These are phyloP conservation scores for Cylindrodendrum hubeiense DNA, from an alignment of 2,329 filamentous ascomycete species.

Conservation along the genomic window DNA sequence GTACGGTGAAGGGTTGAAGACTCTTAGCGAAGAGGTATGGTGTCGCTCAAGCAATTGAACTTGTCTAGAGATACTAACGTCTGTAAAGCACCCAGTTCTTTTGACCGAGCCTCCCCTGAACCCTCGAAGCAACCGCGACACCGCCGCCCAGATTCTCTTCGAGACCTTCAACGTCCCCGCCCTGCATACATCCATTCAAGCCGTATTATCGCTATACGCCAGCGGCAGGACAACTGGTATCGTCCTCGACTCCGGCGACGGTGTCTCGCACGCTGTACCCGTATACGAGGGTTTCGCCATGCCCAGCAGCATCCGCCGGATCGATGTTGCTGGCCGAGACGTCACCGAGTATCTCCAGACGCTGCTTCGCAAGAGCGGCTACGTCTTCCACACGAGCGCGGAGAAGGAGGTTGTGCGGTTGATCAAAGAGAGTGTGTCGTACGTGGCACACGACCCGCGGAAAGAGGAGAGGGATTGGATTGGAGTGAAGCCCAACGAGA, in stretches of 20 bases:
- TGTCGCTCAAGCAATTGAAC: neutral
- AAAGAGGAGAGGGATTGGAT: conserved; percentile 98
- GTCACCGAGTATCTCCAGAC: conserved; percentile 96
- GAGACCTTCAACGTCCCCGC: conserved; percentile 99
- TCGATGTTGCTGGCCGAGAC: conserved; percentile 95
- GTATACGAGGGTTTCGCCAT: conserved; percentile 99
- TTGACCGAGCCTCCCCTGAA: conserved; percentile 97
- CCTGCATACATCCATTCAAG: conserved; percentile 96
- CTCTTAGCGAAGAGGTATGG: conserved; percentile 90
- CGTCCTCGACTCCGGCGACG: conserved; percentile 94
- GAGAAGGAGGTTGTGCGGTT: conserved; percentile 99
- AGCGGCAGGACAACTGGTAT: conserved; percentile 96
- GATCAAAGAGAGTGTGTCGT: conserved; percentile 96
- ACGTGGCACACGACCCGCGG: conserved; percentile 89
- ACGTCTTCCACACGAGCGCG: conserved; percentile 96
- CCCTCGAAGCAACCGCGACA: conserved; percentile 94
- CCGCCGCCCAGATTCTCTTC: conserved; percentile 96
- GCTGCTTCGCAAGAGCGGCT: conserved; percentile 89
- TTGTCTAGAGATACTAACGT: conserved; percentile 31
- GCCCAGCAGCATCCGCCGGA: conserved; percentile 92
- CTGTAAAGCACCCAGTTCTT: conserved; percentile 85
- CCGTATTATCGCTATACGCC: conserved; percentile 94
- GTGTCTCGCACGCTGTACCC: conserved; percentile 95
- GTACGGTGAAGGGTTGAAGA: conserved; percentile 95
- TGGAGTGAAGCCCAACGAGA: conserved; percentile 79